Percentiles rank a stretch among this genome's conserved stretches.
These are phyloP conservation scores for Pharus latifolius DNA, from an alignment of 176 grass and related monocot species.

Conservation along the genomic window DNA sequence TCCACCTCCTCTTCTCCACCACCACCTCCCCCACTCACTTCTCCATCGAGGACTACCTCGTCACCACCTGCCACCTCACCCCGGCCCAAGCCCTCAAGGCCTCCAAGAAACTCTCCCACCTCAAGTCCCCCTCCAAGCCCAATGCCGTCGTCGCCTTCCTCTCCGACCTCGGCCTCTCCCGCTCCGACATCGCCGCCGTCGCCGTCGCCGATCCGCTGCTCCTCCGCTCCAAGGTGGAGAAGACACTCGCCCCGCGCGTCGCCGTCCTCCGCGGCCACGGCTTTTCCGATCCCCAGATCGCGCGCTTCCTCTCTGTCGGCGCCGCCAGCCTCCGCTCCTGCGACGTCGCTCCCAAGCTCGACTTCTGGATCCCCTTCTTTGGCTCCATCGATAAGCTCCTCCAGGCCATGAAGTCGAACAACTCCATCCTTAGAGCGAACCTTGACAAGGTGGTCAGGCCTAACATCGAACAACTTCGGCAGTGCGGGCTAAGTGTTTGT, in stretches of 20 bases:
- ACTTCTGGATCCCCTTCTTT: conserved; percentile 11
- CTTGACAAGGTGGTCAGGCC: conserved; percentile 13
- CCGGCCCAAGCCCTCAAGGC: neutral
- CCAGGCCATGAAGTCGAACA: neutral
- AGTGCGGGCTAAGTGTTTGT: conserved; percentile 15
- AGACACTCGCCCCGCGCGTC: neutral
- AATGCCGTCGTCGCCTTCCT: conserved; percentile 22
- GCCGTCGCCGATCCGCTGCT: neutral
- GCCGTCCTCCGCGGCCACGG: conserved; percentile 14
- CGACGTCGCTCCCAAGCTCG: conserved; percentile 4
- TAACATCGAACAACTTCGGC: conserved; percentile 20
- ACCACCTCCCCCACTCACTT: neutral
- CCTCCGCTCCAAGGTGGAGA: neutral
- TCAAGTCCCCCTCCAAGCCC: conserved; percentile 10
- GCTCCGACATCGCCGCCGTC: neutral
- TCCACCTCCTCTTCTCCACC: neutral
- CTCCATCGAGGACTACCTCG: conserved; percentile 25
- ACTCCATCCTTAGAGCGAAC: neutral
- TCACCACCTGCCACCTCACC: conserved; percentile 16
- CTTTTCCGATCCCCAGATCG: conserved; percentile 20
- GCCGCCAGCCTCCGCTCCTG: neutral
- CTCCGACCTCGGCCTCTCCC: conserved; percentile 6
- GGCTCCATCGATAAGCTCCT: neutral
- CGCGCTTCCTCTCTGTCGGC: neutral
- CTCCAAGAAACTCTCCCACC: neutral